Base-by-base conservation (phyloP, 306 rosid genomes). In the Fagus sylvatica region DNA sequence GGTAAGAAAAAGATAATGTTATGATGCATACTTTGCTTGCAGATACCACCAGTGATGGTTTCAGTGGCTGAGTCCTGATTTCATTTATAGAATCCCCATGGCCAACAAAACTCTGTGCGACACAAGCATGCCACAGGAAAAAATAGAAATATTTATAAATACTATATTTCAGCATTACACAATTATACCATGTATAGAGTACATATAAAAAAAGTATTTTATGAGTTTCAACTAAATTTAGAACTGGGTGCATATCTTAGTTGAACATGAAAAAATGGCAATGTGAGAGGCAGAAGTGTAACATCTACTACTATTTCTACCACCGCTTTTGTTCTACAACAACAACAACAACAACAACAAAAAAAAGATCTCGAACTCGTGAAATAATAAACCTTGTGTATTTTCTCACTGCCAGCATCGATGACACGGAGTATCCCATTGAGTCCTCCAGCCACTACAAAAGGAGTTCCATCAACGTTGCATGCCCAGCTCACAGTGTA, bases 21-120 rank as follows among this genome's bases (percentile, higher is more conserved):
- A 7, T 7, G 3, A 34, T 16, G 71, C 78, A 76, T 89, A 95
- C 99, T 81, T 93, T 95, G 91, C 99, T 95, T 39, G 98, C 98
- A 42, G 99, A 91, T 73, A 95, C 85, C 40, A 93, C 86, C 71
- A 95, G 98, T 64, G 97, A 78, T 66, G 99, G 92, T 83, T 83
- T 89, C 78, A 93, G 74, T 22, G 93, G 74, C 75, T 95, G 99
- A 75, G 99, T 93, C 84, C 97, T 91, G 83, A 95, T 85, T 84
- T 95, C 99, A 74, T 95, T 95, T 86, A 95, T 85, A 42, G 98
- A 90, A 74, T 91, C 97, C 32, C 99, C 99, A 81, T 95, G 99
- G 82, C 98, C 99, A 62, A 95, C 89, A 81, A 95, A 93, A 84
- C 96, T 91, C 99, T 95, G 90, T 78, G 75, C 6, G 69, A 59